Base-by-base conservation (phyloP, 768 basidiomycete genomes). In the Suillus variegatus region DNA sequence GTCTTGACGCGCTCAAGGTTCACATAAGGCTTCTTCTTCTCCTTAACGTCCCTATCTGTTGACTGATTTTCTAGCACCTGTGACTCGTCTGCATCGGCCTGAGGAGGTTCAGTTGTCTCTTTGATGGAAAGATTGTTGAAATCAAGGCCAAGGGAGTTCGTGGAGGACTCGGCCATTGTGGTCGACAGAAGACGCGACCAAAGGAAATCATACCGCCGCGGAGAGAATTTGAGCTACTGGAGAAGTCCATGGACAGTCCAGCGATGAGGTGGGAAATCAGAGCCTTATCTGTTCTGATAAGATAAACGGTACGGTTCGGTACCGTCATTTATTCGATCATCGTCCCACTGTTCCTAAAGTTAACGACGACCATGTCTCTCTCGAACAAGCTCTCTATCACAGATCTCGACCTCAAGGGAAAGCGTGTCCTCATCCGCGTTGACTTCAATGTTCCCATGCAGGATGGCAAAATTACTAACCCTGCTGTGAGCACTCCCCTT, bases 371-470 rank as follows among this genome's bases (percentile, higher is more conserved):
- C 71, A 90, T 98, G 96, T 97, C 95, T 65, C 91, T 99, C 77
- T 89, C 96, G 32, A 95, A 90, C 82, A 99, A 98, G 79, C 87
- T 99, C 70, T 86, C 92, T 67, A 93, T 99, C 80, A 92, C 89
- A 67, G 97, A 99, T 80, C 82, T 97, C 75, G 86, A 90, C 71
- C 88, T 98, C 84, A 87, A 87, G 70, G 90, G 82, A 73, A 94
- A 92, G 78, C 92, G 93, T 69, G 93, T 95, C 71, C 90, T 97
- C 74, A 93, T 97, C 75, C 92, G 94, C 71, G 95, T 96, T 70
- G 95, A 97, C 82, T 97, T 97, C 83, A 97, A 97, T 76, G 95
- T 97, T 66, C 95, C 95, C 67, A 90, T 94, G 80, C 86, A 90
- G 72, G 91, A 94, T 75, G 91, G 90, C 58, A 89, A 89, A 75